Percentiles rank a stretch among this genome's conserved stretches.
phyloP scores from a whole-genome alignment of 495 filamentous ascomycete genomes.

The Aspergillus sclerotiicarbonarius region DNA sequence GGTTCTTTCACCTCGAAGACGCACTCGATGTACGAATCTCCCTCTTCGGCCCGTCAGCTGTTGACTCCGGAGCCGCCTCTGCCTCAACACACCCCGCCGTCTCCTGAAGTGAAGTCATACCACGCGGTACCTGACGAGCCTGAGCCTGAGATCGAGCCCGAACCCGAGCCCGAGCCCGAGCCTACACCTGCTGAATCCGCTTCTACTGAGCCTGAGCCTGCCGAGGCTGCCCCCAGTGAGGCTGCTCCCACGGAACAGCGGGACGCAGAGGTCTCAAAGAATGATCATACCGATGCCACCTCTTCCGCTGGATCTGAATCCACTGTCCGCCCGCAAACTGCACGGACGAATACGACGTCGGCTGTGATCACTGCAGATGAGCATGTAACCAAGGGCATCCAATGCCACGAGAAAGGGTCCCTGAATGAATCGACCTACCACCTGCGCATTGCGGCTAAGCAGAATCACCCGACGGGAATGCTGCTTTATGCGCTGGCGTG shows the following conservation, averaged over 20 bases:
- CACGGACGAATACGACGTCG: constrained; percentile 38
- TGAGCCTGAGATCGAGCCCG: too few species aligned
- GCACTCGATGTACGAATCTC: constrained; percentile 36
- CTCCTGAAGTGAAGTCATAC: background rate
- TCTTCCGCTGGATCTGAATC: constrained; percentile 65
- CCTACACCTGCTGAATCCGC: background rate
- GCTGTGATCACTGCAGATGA: constrained; percentile 72
- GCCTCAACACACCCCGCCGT: constrained; percentile 12
- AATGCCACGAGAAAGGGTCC: constrained; percentile 79
- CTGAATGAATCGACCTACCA: constrained; percentile 94
- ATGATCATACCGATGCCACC: constrained; percentile 47
- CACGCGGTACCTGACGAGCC: constrained; percentile 12
- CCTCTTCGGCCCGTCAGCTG: constrained; percentile 17
- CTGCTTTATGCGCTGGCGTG: constrained; percentile 92
- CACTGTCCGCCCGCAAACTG: constrained; percentile 59
- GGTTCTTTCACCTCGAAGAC: constrained; percentile 30
- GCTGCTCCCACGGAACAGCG: constrained; percentile 23
- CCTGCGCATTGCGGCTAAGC: constrained; percentile 81
- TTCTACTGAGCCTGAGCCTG: constrained; percentile 6
- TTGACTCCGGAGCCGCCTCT: constrained; percentile 16
- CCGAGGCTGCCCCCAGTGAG: constrained; percentile 36
- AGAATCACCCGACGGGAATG: constrained; percentile 88
- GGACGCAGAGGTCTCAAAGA: constrained; percentile 16
- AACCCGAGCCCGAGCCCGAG: too few species aligned
- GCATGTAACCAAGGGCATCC: constrained; percentile 83